phyloP scores from a whole-genome alignment of 2,329 filamentous ascomycete species.

The Myrmaecium sp. region DNA sequence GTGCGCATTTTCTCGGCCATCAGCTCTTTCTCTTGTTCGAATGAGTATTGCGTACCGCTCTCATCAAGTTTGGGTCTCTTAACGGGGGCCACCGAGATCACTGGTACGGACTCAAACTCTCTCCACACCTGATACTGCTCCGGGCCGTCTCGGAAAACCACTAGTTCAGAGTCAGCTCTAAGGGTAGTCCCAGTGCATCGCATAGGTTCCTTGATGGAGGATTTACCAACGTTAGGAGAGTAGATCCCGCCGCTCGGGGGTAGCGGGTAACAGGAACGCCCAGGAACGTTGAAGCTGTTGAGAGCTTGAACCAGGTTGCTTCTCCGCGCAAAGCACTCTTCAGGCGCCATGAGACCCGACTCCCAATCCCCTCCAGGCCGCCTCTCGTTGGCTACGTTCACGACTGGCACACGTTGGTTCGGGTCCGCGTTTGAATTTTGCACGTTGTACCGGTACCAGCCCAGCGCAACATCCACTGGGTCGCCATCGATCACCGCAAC shows the following conservation, averaged over 20 bases:
- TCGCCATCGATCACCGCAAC: conserved; percentile 29
- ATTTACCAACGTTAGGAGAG: conserved; percentile 47
- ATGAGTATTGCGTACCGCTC: conserved; percentile 51
- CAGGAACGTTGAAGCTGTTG: too few species aligned
- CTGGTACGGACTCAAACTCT: conserved; percentile 41
- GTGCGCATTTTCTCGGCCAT: conserved; percentile 58
- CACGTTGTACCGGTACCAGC: conserved; percentile 33
- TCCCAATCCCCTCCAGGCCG: conserved; percentile 70
- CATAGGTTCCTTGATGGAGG: conserved; percentile 1
- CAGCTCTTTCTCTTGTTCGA: conserved; percentile 51
- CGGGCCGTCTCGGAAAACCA: conserved; percentile 52
- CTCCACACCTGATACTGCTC: conserved; percentile 36
- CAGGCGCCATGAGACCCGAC: conserved; percentile 43
- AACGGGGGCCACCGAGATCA: conserved; percentile 58
- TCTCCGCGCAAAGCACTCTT: conserved; percentile 58
- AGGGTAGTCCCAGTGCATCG: background rate
- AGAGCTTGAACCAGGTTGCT: conserved; percentile 58
- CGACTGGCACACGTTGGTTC: conserved; percentile 38
- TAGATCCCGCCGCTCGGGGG: conserved; percentile 53
- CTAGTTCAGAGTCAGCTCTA: conserved; percentile 17
- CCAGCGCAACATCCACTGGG: conserved; percentile 36
- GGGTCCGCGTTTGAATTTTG: conserved; percentile 6
- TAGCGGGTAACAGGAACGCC: conserved; percentile 56
- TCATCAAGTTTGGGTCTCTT: conserved; percentile 58
- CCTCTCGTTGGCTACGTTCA: conserved; percentile 62